Conservation (phyloP, 495 filamentous ascomycete genomes). For the Bombardia bombarda region DNA sequence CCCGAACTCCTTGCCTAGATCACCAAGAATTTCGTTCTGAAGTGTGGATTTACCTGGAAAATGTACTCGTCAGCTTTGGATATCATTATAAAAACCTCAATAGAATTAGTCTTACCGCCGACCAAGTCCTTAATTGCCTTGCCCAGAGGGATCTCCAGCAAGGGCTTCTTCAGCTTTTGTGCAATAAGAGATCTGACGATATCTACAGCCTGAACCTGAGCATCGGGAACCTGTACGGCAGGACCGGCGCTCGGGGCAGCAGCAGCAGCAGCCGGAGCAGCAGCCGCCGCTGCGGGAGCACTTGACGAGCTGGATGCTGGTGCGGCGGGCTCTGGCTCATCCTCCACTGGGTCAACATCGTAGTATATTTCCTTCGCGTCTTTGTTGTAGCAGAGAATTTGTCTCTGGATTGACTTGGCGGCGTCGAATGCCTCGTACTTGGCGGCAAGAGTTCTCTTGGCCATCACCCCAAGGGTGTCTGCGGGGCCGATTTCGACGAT, state of each 20-base stretch:
- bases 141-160: constrained; percentile 81
- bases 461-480: constrained; percentile 98
- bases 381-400: constrained; percentile 99
- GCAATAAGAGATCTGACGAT: constrained; percentile 85
- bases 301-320: constrained; percentile 36
- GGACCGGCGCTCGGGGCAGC: constrained; percentile 71
- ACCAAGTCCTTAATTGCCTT: constrained; percentile 99
- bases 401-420: constrained; percentile 86
- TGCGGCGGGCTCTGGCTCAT: constrained; percentile 61
- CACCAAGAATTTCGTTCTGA: constrained; percentile 91
- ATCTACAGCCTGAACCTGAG: constrained; percentile 77
- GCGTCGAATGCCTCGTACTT: constrained; percentile 99
- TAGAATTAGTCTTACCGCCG: constrained; percentile 58
- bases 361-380: constrained; percentile 99
- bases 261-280: constrained; percentile 46
- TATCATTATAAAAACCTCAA: constrained; percentile 3
- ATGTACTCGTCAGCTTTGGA: constrained; percentile 8
- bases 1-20: constrained; percentile 96
- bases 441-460: constrained; percentile 86
- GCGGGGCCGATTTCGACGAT: constrained; percentile 97
- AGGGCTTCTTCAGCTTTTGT: constrained; percentile 96
- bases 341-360: constrained; percentile 90
- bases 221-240: constrained; percentile 81
- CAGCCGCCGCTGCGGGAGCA: constrained; percentile 42
- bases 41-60: constrained; percentile 85